Base-by-base conservation (phyloP, 192 early-diverging fungal genomes). In the Gamsiella multidivaricata region DNA sequence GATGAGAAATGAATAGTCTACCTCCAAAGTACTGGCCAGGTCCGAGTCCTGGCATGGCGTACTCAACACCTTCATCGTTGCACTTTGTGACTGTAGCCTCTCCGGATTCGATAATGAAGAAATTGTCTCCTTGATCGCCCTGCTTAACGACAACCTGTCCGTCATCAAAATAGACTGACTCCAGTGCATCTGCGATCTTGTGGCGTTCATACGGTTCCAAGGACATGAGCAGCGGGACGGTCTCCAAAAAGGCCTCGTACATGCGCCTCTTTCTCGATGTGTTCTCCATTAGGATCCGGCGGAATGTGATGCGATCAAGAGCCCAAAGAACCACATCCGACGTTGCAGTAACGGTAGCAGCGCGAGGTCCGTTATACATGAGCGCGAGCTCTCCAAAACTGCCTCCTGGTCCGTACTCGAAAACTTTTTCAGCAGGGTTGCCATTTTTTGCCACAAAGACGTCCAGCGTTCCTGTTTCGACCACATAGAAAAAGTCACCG, bases 351-450 rank as follows among this genome's bases (percentile, higher is more conserved):
- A 99, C 92, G 0, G 96, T 97, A 26, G 97, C 97, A 1, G 97
- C 97, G 39, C 97, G 90, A 15, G 97, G 97, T 11, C 96, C 96
- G 71, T 98, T 98, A 83, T 99, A 99, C 97, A 99, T 99, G 12
- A 99, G 87, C 39, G 97, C 97, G 53, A 99, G 87, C 83, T 99
- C 96, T 60, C 97, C 97, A 92, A 99, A 99, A 75, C 90, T 92
- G 50, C 95, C 96, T 43, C 93, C 91, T 9, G 93, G 85, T 7
- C 82, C 91, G 69, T 96, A 97, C 45, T 87, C 84, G 50, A 88
- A 81, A 4, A 98, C 96, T 69, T 92, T 94, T 50, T 84, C 81
- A 5, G 92, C 85, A 3, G 88, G 74, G 7, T 82, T 85, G 17
- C 85, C 91, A 17, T 87, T 81, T 64, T 91, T 90, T 43, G 86